These are phyloP conservation scores for Physcomitrellopsis africana DNA, from an alignment of 225 moss, liverwort and hornwort species.

Conservation along the genomic window DNA sequence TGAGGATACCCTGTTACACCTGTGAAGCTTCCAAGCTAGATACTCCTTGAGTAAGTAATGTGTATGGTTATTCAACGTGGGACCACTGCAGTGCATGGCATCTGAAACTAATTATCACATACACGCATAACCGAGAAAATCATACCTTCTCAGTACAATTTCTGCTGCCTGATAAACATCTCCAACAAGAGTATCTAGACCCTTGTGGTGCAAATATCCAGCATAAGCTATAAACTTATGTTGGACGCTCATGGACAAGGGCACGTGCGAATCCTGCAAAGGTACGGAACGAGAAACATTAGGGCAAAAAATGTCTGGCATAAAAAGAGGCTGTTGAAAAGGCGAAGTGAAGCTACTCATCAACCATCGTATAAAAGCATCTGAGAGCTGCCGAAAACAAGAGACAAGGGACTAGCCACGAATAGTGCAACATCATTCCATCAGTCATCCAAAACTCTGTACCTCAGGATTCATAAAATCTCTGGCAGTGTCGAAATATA, in stretches of 20 bases:
- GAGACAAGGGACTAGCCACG: background rate
- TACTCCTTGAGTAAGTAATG: conserved; percentile 6
- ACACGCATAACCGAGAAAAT: conserved; percentile 17
- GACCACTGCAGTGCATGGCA: background rate
- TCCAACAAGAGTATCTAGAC: conserved; percentile 66
- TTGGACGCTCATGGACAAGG: conserved; percentile 84
- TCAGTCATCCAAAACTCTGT: conserved; percentile 15
- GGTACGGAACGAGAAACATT: conserved; percentile 19
- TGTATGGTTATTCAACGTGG: background rate
- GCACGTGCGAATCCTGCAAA: conserved; percentile 69
- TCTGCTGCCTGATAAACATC: conserved; percentile 85
- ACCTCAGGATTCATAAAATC: conserved; percentile 78
- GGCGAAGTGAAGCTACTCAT: conserved; percentile 11
- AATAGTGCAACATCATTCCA: conserved; percentile 1
- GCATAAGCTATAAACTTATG: conserved; percentile 94
- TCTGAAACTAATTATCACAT: conserved; percentile 12
- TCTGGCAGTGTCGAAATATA: conserved; percentile 91
- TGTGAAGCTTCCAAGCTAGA: conserved; percentile 12
- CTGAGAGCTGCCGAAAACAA: conserved; percentile 6
- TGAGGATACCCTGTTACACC: conserved; percentile 3
- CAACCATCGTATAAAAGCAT: conserved; percentile 1
- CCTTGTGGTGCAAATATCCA: conserved; percentile 91
- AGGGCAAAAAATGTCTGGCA: conserved; percentile 18
- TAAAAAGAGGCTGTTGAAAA: conserved; percentile 16
- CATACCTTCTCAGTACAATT: conserved; percentile 73